A percentile compares a stretch with the other conserved stretches of the same genome.
Evolutionary conservation across 1,139 yeast genomes (phyloP).

Genomic region (Pichia sp.): DNA sequence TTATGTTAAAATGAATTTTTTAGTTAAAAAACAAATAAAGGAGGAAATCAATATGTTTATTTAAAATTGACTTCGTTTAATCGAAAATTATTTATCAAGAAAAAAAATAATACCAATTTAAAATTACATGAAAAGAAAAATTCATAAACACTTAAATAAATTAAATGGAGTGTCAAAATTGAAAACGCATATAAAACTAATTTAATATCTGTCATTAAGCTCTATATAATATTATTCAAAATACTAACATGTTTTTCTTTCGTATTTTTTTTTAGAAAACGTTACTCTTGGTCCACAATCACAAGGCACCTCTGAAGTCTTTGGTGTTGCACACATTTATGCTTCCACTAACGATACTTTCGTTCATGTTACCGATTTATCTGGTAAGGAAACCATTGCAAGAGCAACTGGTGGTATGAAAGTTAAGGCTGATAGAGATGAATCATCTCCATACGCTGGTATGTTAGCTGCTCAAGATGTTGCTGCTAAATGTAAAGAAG

Average conservation of each 20-base stretch:
- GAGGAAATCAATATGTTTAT: no score
- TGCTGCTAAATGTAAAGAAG: constrained; percentile 98
- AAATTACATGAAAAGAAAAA: no score
- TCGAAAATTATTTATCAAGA: no score
- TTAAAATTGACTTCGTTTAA: no score
- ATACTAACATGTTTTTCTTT: constrained; percentile 17
- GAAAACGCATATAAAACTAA: background rate
- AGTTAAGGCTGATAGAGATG: constrained; percentile 99
- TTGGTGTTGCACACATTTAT: constrained; percentile 99
- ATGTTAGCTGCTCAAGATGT: constrained; percentile 99
- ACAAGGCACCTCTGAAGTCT: constrained; percentile 96
- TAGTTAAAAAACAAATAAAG: no score
- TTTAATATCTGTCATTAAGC: background rate
- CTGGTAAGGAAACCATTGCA: constrained; percentile 99
- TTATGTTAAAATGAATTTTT: no score
- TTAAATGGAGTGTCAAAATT: no score
- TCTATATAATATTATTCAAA: background rate
- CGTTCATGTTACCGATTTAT: constrained; percentile 98
- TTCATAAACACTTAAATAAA: no score
- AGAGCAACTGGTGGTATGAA: constrained; percentile 99
- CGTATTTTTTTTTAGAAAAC: constrained; percentile 39
- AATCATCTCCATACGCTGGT: constrained; percentile 99
- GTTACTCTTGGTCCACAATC: constrained; percentile 78
- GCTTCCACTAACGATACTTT: constrained; percentile 99
- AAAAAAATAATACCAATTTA: no score